Evolutionary conservation across 306 rosid genomes (phyloP), one percentile per base, ranked within the genome.

Genomic region (Malus sylvestris): DNA sequence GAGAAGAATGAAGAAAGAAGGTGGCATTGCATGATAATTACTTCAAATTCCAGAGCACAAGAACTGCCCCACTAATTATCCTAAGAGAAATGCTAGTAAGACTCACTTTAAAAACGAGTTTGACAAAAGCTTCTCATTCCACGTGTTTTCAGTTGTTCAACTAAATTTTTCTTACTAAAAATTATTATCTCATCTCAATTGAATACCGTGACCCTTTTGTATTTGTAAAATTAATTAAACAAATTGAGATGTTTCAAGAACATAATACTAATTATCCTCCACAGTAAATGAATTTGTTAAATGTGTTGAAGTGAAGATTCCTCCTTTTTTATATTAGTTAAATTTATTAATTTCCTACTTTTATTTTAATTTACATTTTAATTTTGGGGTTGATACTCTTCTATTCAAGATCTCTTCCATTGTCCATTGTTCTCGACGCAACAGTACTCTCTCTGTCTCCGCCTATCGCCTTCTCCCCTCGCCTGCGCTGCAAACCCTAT

Each of bases 341-440:
- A 2, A 70, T 49, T 51, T 32, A 71, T 52, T 22, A 49, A 29
- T 58, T 71, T 51, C 5, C 10, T 23, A 13, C 23, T 30, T 12
- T 5, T 58, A 5, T 29, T 45, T 53, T 70, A 8, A 1, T 57
- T 57, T 52, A 14, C 20, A 14, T 52, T 58, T 58, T 58, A 9
- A 57, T 58, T 58, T 58, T 10, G 35, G 72, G 27, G 55, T 18
- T 51, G 55, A 15, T 42, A 22, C 72, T 12, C 30, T 45, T 27
- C 58, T 59, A 16, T 60, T 4, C 52, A 27, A 23, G 71, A 70
- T 70, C 76, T 55, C 25, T 19, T 78, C 64, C 68, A n/a, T 72
- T 67, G 73, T 63, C 64, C 60, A 52, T 65, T 73, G 73, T 52
- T 55, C 22, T 49, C 10, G 71, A 79, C 78, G 78, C 74, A 42